A percentile compares a stretch with the other conserved stretches of the same genome.
Evolutionary conservation across 371 early-diverging fungal species (phyloP).

Genomic region (Polyrhizophydium stewartii): DNA sequence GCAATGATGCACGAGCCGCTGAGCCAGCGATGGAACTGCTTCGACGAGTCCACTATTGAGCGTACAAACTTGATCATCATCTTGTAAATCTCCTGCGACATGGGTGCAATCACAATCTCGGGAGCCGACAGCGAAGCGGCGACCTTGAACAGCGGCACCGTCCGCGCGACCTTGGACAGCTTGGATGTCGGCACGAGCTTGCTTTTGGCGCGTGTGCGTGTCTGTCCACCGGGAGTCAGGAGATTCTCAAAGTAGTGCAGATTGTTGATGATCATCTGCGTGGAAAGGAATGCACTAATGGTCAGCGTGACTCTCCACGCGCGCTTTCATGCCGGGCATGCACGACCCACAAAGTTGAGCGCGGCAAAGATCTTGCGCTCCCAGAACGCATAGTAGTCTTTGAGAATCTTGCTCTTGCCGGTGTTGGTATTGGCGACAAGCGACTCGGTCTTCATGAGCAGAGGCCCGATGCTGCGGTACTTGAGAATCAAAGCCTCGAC

Average conservation of each 20-base stretch:
- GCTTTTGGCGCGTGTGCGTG: not conserved
- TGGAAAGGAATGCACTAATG: not conserved
- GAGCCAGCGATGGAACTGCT: conserved; percentile 57
- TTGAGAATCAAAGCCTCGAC: conserved; percentile 45
- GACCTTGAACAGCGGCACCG: conserved; percentile 45
- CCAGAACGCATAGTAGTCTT: conserved; percentile 55
- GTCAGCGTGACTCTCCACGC: not conserved
- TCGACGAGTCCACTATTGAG: conserved; percentile 51
- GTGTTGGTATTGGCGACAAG: conserved; percentile 56
- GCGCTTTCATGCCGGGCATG: not conserved
- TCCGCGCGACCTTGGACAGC: not conserved
- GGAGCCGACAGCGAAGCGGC: conserved; percentile 52
- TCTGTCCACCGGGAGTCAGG: conserved; percentile 4
- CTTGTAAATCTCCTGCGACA: conserved; percentile 50
- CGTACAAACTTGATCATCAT: conserved; percentile 50
- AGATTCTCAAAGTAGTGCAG: conserved; percentile 37
- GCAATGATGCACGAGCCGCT: conserved; percentile 54
- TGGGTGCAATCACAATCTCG: conserved; percentile 51
- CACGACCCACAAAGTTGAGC: conserved; percentile 40
- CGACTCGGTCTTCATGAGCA: conserved; percentile 58
- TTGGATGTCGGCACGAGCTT: not conserved
- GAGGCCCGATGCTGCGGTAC: conserved; percentile 52
- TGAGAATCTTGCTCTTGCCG: conserved; percentile 46
- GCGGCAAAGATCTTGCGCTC: conserved; percentile 45
- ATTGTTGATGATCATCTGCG: conserved; percentile 51